These are phyloP conservation scores for Pseudogymnoascus sp. DNA, from an alignment of 2,329 filamentous ascomycete species.

Conservation along the genomic window DNA sequence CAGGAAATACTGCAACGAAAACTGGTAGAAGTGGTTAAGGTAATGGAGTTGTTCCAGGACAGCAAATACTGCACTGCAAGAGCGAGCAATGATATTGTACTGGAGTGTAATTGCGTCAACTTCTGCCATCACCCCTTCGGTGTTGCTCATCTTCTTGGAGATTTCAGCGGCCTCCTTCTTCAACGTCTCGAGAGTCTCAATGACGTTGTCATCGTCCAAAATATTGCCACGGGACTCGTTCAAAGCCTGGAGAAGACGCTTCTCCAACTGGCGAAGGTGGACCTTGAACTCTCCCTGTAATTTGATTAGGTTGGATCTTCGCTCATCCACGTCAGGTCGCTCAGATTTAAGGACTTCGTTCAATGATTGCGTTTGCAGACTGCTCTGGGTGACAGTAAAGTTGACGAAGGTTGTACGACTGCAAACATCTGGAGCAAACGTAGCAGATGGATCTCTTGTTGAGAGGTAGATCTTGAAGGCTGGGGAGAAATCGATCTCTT, in stretches of 20 bases:
- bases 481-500: constrained; percentile 98
- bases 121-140: constrained; percentile 95
- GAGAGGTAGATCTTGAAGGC: constrained; percentile 93
- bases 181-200: constrained; percentile 92
- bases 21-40: constrained; percentile 98
- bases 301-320: constrained; percentile 95
- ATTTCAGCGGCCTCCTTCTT: constrained; percentile 98
- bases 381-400: constrained; percentile 98
- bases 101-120: constrained; percentile 92
- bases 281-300: constrained; percentile 98
- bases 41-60: constrained; percentile 95
- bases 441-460: constrained; percentile 90
- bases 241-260: constrained; percentile 83
- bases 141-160: constrained; percentile 90
- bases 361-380: constrained; percentile 92
- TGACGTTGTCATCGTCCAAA: constrained; percentile 94
- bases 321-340: constrained; percentile 92
- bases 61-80: constrained; percentile 95
- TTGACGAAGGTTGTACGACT: constrained; percentile 98
- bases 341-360: constrained; percentile 97
- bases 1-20: constrained; percentile 95
- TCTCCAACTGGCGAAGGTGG: constrained; percentile 92
- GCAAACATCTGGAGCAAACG: constrained; percentile 93
- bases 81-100: constrained; percentile 86
- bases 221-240: constrained; percentile 98